Evolutionary conservation across 441 rosid genomes (phyloP).

Genomic region (Erodium trifolium): DNA sequence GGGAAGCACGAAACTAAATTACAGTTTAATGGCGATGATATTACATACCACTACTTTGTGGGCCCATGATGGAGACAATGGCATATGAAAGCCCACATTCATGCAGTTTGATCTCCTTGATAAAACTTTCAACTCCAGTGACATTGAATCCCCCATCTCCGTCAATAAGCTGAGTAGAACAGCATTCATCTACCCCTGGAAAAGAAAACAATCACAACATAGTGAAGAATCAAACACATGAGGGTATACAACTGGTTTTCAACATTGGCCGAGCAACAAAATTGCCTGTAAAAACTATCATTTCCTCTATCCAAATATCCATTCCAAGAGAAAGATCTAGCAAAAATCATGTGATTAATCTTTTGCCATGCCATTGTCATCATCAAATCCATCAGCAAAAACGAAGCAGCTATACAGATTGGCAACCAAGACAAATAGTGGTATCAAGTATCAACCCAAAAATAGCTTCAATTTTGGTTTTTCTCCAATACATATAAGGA

Average conservation of each 20-base stretch:
- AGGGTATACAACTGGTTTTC: background rate
- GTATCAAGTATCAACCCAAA: background rate
- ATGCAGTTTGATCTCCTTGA: conserved; percentile 59
- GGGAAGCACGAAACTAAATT: background rate
- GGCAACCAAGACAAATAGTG: background rate
- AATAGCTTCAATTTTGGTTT: background rate
- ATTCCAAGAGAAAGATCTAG: conserved; percentile 4
- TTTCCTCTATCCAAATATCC: background rate
- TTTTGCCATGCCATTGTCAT: background rate
- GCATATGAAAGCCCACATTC: conserved; percentile 96
- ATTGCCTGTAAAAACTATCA: background rate
- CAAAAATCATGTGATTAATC: background rate
- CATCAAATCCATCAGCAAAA: background rate
- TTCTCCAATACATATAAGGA: background rate
- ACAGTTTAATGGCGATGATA: conserved; percentile 12
- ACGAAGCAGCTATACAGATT: background rate
- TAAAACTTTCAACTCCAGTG: conserved; percentile 58
- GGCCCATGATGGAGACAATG: conserved; percentile 97
- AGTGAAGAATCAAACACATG: background rate
- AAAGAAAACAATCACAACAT: background rate
- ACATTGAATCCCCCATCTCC: conserved; percentile 80
- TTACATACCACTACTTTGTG: conserved; percentile 91
- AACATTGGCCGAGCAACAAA: background rate
- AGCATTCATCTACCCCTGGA: conserved; percentile 27
- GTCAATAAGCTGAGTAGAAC: conserved; percentile 87